Percentiles rank a stretch among this genome's conserved stretches.
Evolutionary conservation across 306 rosid genomes (phyloP).

Genomic region (Acmispon strigosus): DNA sequence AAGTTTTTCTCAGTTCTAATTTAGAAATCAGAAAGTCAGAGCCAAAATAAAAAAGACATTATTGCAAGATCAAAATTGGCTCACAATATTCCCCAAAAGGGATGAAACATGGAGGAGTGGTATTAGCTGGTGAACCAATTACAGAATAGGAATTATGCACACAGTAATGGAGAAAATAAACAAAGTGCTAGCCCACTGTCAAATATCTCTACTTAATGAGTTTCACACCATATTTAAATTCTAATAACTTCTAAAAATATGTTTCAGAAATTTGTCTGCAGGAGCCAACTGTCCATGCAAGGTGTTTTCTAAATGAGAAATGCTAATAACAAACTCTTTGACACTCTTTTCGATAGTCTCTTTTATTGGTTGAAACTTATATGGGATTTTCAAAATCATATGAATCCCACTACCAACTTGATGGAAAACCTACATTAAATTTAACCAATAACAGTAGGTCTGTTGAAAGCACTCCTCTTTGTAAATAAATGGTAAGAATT

Average conservation of each 20-base stretch:
- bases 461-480: not conserved
- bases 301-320: not conserved
- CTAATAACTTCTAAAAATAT: not conserved
- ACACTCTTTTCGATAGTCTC: too few relatives aligned
- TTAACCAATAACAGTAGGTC: too few relatives aligned
- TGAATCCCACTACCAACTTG: too few relatives aligned
- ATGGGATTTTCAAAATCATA: too few relatives aligned
- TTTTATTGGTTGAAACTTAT: too few relatives aligned
- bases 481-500: not conserved
- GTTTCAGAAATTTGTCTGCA: not conserved
- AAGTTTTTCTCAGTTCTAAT: not conserved
- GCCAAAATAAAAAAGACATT: not conserved
- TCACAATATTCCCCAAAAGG: not conserved
- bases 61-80: not conserved
- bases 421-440: too few relatives aligned
- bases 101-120: not conserved
- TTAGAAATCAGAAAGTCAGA: not conserved
- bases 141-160: not conserved
- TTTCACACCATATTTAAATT: not conserved
- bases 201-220: not conserved
- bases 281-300: not conserved
- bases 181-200: not conserved
- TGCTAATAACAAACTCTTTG: too few relatives aligned
- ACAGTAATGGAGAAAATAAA: not conserved
- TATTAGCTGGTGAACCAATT: not conserved